Base-by-base conservation (phyloP, 2,329 filamentous ascomycete genomes). In the Alternaria burnsii region DNA sequence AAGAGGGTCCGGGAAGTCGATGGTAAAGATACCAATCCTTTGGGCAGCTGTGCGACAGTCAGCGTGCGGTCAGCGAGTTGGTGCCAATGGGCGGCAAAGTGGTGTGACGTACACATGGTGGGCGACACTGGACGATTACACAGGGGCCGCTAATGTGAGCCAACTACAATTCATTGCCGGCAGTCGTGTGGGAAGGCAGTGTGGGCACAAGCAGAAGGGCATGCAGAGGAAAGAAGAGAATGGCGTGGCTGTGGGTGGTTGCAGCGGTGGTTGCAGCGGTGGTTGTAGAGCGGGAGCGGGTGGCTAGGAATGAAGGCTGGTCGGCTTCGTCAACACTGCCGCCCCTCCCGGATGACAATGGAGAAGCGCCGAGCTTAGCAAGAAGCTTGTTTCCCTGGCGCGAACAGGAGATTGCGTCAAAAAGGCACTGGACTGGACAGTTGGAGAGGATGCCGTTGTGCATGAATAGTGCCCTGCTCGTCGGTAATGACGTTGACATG, bases 91-190 rank as follows among this genome's bases (percentile, higher is more conserved):
- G 63, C 38, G 44, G 41, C 52, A 58, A 52, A 41, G 26, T 32
- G 20, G 60, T 38, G 67, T 78, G 68, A 78, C 76, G 67, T 78
- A 81, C 79, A 76, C 79, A 81, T 81, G 54, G 66, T 77, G 72
- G 58, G 51, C 20, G 48, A 53, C 63, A 50, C 48, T 32, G 55
- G 58, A 52, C 38, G 59, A 54, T 66, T 62, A 70, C 52, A 62
- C 47, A 36, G 55, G 58, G 55, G 63, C 61, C 59, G 55, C 53
- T 50, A 47, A 30, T 47, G 26, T 53, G 51, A 20, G 54, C 47
- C 55, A 44, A 52, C 36, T 44, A 65, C 62, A 34, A 62, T 52
- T 51, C 71, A 72, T 70, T 50, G 59, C 63, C 62, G 68, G 12
- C n/a, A 34, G 42, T 14, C 10, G 10, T 22, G 18, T 24, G 12